These are phyloP conservation scores for Aspergillus sp. DNA, from an alignment of 2,329 filamentous ascomycete genomes.

Conservation along the genomic window DNA sequence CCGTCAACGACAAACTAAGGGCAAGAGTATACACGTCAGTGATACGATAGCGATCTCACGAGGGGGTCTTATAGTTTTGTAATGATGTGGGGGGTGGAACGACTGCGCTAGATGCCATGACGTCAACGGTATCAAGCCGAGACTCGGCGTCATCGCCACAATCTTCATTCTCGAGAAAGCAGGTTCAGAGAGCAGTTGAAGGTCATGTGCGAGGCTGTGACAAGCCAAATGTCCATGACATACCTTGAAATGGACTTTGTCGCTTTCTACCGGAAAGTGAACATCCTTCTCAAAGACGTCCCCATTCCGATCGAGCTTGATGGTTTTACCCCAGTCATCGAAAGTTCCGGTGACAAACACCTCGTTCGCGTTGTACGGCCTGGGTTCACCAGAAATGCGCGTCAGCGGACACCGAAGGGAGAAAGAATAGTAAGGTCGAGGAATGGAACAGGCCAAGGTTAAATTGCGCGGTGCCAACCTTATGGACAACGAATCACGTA, in stretches of 20 bases:
- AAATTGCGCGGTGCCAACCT: constrained; percentile 1
- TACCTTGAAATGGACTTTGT: constrained; percentile 96
- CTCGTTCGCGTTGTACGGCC: constrained; percentile 81
- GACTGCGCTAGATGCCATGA: constrained; percentile 23
- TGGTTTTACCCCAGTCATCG: constrained; percentile 88
- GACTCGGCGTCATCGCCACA: constrained; percentile 32
- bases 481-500: constrained; percentile 29
- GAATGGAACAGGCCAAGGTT: not conserved
- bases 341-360: constrained; percentile 97
- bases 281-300: constrained; percentile 80
- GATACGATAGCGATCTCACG: constrained; percentile 18
- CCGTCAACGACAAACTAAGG: constrained; percentile 91
- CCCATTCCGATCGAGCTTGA: constrained; percentile 78
- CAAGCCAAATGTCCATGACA: constrained; percentile 28
- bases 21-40: constrained; percentile 20
- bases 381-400: constrained; percentile 47
- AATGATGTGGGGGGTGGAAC: constrained; percentile 20
- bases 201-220: constrained; percentile 20
- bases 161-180: constrained; percentile 12
- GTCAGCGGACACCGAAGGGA: constrained; percentile 18
- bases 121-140: constrained; percentile 30
- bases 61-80: constrained; percentile 29
- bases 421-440: not conserved
- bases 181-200: constrained; percentile 7
- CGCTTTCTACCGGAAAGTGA: constrained; percentile 64